Conservation (phyloP, 2,329 filamentous ascomycete species). For the Macroventuria anomochaeta region DNA sequence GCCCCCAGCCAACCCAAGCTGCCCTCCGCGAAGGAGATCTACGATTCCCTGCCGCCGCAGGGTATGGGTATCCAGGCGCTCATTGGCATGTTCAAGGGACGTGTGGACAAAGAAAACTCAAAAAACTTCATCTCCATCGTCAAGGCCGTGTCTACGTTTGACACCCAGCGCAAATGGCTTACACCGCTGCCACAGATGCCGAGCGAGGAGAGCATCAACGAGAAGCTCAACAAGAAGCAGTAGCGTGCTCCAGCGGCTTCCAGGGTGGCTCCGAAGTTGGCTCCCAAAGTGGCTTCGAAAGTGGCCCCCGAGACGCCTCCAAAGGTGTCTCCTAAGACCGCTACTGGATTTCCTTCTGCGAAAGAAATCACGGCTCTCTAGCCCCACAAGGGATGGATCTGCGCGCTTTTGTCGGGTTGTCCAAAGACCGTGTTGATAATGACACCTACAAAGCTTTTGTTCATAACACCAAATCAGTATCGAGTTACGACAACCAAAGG, state of each 20-base stretch:
- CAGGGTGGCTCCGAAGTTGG: neutral
- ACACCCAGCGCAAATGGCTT: constrained; percentile 38
- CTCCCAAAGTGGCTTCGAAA: neutral
- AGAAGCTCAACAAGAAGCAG: constrained; percentile 18
- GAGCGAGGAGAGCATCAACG: constrained; percentile 36
- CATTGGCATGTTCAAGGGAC: constrained; percentile 51
- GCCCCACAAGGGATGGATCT: too few relatives aligned
- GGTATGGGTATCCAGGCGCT: constrained; percentile 54
- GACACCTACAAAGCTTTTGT: too few relatives aligned
- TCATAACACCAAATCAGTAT: too few relatives aligned
- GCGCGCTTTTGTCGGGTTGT: too few relatives aligned
- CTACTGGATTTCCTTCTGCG: too few relatives aligned
- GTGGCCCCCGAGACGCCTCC: too few relatives aligned
- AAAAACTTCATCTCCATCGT: constrained; percentile 54
- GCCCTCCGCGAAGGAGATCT: constrained; percentile 54
- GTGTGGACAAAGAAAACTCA: constrained; percentile 46
- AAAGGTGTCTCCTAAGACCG: too few relatives aligned
- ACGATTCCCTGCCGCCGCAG: constrained; percentile 51
- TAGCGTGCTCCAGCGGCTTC: neutral
- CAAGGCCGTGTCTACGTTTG: constrained; percentile 46
- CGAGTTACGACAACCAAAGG: too few relatives aligned
- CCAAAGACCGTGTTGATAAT: too few relatives aligned
- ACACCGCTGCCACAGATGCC: constrained; percentile 42
- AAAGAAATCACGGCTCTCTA: too few relatives aligned
- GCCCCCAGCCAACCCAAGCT: constrained; percentile 35